Evolutionary conservation across 441 rosid genomes (phyloP).

Genomic region (Populus hybrid): DNA sequence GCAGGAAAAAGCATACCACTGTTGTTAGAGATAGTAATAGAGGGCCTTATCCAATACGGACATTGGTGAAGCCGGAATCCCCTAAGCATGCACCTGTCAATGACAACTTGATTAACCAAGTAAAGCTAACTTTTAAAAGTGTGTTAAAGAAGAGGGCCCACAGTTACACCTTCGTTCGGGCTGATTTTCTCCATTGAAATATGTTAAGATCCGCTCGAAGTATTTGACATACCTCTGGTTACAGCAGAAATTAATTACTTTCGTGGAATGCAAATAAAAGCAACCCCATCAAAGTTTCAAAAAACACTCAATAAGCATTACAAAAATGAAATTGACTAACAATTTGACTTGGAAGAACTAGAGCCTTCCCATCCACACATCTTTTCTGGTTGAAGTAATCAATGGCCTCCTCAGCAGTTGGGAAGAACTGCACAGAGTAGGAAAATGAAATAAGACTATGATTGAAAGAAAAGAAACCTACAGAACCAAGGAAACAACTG

Average conservation of each 20-base stretch:
- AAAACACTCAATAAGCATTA: slow-evolving; percentile 14
- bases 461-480: not conserved
- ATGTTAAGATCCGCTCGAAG: slow-evolving; percentile 48
- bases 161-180: slow-evolving; percentile 60
- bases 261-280: slow-evolving; percentile 5
- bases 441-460: slow-evolving; percentile 22
- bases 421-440: slow-evolving; percentile 57
- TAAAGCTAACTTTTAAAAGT: slow-evolving; percentile 7
- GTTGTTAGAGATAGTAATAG: slow-evolving; percentile 66
- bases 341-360: slow-evolving; percentile 90
- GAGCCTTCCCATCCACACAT: slow-evolving; percentile 82
- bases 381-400: slow-evolving; percentile 80
- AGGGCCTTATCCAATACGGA: slow-evolving; percentile 89
- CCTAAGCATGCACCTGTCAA: slow-evolving; percentile 78
- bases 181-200: slow-evolving; percentile 56
- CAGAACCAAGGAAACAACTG: not conserved
- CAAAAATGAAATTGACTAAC: slow-evolving; percentile 46
- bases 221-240: slow-evolving; percentile 73
- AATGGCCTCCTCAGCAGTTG: slow-evolving; percentile 67
- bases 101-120: slow-evolving; percentile 22
- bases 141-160: slow-evolving; percentile 10
- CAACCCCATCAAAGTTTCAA: not conserved
- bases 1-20: slow-evolving; percentile 42
- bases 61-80: slow-evolving; percentile 77
- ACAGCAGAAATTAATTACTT: slow-evolving; percentile 17